Conservation (phyloP, 768 basidiomycete genomes). For the Lactarius trivialis region DNA sequence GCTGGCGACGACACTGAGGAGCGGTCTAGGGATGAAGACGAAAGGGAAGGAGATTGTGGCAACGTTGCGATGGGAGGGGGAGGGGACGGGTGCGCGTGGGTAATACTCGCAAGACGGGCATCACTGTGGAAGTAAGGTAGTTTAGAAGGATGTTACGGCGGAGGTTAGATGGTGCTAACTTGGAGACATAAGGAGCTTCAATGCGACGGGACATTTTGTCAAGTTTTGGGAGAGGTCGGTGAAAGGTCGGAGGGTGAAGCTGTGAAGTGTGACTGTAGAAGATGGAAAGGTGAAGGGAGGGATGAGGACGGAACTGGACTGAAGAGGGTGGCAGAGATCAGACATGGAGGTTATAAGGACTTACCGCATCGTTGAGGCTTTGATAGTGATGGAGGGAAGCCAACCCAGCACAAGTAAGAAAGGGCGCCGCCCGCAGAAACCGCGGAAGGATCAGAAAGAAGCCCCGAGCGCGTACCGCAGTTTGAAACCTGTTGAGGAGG, state of each 20-base stretch:
- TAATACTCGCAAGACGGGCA: conserved; percentile 36
- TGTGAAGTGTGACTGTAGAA: conserved; percentile 12
- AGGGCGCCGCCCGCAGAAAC: conserved; percentile 21
- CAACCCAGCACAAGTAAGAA: conserved; percentile 14
- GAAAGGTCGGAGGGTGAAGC: conserved; percentile 11
- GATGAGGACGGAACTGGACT: conserved; percentile 6
- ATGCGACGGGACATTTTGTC: conserved; percentile 48
- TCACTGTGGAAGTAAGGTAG: conserved; percentile 34
- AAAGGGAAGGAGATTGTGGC: conserved; percentile 55
- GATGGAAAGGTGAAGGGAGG: conserved; percentile 12
- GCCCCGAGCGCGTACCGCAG: conserved; percentile 17
- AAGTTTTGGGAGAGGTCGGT: conserved; percentile 12
- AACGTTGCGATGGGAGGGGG: conserved; percentile 42
- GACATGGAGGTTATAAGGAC: conserved; percentile 21
- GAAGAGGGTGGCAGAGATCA: conserved; percentile 5
- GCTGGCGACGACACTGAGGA: conserved; percentile 56
- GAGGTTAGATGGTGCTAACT: conserved; percentile 26
- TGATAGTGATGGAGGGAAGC: conserved; percentile 23
- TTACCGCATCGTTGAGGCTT: conserved; percentile 22
- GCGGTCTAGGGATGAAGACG: conserved; percentile 53
- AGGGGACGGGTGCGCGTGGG: conserved; percentile 36
- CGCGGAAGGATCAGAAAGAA: conserved; percentile 23
- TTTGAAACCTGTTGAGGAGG: conserved; percentile 12
- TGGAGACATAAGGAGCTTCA: conserved; percentile 27
- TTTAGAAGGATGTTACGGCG: conserved; percentile 14